Percentiles rank a stretch among this genome's conserved stretches.
phyloP scores from a whole-genome alignment of 768 basidiomycete species.

The Mycena capillaripes region DNA sequence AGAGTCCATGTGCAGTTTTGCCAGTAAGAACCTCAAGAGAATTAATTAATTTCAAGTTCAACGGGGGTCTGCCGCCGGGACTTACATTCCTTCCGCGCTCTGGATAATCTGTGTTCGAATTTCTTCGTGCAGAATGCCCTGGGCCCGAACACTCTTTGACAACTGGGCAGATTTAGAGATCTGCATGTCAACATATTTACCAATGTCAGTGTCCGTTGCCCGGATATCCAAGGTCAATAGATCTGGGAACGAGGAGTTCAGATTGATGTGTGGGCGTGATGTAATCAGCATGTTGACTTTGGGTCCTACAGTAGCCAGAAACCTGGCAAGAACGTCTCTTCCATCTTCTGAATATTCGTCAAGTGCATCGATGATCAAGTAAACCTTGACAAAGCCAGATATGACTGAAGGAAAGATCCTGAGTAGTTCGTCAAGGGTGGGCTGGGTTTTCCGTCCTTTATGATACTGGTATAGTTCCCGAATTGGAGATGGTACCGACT shows the following conservation, averaged over 20 bases:
- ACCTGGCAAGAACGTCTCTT: background rate
- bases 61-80: background rate
- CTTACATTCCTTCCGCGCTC: constrained; percentile 2
- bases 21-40: constrained; percentile 21
- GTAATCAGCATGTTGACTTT: constrained; percentile 11
- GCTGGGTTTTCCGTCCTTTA: background rate
- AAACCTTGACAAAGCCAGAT: background rate
- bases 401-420: background rate
- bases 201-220: background rate
- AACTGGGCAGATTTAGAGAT: background rate
- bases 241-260: background rate
- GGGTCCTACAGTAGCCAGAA: background rate
- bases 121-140: background rate
- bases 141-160: background rate
- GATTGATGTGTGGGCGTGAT: constrained; percentile 10
- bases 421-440: background rate
- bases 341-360: constrained; percentile 17
- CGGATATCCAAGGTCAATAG: background rate
- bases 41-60: background rate
- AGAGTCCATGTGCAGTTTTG: constrained; percentile 1
- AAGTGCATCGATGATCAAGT: constrained; percentile 21
- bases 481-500: background rate
- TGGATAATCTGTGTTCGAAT: background rate
- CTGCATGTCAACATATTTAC: background rate
- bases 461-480: background rate